Evolutionary conservation across 495 filamentous ascomycete species (phyloP).

Genomic region (Penicillium turbatum): DNA sequence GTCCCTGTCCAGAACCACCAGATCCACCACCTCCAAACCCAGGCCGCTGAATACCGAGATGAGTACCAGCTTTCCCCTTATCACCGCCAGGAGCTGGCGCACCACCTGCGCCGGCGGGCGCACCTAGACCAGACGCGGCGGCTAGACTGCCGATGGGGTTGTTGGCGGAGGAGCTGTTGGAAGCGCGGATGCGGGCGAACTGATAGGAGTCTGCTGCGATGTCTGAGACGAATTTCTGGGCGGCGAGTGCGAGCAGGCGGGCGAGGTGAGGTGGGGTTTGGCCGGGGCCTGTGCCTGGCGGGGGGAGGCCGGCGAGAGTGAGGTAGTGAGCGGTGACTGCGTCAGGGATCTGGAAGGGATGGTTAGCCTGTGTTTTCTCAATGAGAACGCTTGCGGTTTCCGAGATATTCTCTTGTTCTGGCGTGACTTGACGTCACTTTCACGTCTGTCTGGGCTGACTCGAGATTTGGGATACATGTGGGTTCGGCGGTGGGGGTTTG

Average conservation of each 20-base stretch:
- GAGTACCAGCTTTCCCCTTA: constrained; percentile 60
- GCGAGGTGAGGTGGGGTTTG: constrained; percentile 83
- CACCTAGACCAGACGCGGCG: constrained; percentile 67
- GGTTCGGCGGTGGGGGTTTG: not conserved
- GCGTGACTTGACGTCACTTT: not conserved
- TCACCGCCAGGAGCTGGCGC: constrained; percentile 45
- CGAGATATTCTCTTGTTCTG: no score
- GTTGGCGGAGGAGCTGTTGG: constrained; percentile 76
- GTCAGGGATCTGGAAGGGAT: constrained; percentile 74
- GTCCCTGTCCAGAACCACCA: constrained; percentile 76
- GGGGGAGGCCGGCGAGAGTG: constrained; percentile 87
- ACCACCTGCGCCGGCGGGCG: constrained; percentile 53
- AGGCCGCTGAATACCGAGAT: constrained; percentile 82
- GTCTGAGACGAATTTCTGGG: constrained; percentile 97
- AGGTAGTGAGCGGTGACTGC: constrained; percentile 98
- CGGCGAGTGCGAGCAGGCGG: constrained; percentile 88
- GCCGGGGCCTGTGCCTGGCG: constrained; percentile 73
- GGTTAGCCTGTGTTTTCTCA: constrained; percentile 16
- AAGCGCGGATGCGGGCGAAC: constrained; percentile 88
- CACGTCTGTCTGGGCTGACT: not conserved
- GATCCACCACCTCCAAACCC: constrained; percentile 92
- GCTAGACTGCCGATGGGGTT: constrained; percentile 86
- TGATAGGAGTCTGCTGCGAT: constrained; percentile 97
- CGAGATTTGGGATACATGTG: not conserved
- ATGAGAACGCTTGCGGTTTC: no score